These are phyloP conservation scores for Colletotrichum sp. DNA, from an alignment of 2,329 filamentous ascomycete species.

Conservation along the genomic window DNA sequence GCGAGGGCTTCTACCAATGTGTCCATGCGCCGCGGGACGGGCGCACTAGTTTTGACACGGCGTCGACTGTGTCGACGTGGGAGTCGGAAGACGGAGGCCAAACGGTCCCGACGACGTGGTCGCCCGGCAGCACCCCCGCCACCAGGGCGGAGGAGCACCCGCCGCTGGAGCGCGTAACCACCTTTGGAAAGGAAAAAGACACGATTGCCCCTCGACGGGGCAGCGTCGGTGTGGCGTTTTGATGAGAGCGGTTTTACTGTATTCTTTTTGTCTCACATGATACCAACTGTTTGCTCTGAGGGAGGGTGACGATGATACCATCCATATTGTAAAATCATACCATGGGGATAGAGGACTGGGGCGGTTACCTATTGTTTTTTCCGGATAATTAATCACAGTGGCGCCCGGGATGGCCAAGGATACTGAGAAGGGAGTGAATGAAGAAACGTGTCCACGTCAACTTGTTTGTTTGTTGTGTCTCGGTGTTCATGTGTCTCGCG, in stretches of 20 bases:
- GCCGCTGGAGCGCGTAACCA: conserved; percentile 21
- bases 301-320: conserved; percentile 6
- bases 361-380: not conserved
- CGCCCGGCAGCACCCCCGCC: conserved; percentile 50
- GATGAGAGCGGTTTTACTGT: not conserved
- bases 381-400: not conserved
- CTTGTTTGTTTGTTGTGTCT: not conserved
- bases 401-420: not conserved
- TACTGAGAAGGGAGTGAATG: not conserved
- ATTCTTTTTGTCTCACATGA: conserved; percentile 11
- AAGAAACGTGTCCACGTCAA: not conserved
- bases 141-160: conserved; percentile 42
- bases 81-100: conserved; percentile 49
- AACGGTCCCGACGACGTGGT: conserved; percentile 54
- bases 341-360: not conserved
- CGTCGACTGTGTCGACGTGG: conserved; percentile 56
- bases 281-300: conserved; percentile 11
- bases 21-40: conserved; percentile 40
- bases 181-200: conserved; percentile 16
- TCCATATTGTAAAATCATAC: not conserved
- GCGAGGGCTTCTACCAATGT: conserved; percentile 65
- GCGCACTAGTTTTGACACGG: conserved; percentile 49
- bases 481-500: not conserved
- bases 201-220: not conserved
- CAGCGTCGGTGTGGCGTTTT: conserved; percentile 20